Base-by-base conservation (phyloP, 2,329 filamentous ascomycete genomes). In the Pyricularia sp. region DNA sequence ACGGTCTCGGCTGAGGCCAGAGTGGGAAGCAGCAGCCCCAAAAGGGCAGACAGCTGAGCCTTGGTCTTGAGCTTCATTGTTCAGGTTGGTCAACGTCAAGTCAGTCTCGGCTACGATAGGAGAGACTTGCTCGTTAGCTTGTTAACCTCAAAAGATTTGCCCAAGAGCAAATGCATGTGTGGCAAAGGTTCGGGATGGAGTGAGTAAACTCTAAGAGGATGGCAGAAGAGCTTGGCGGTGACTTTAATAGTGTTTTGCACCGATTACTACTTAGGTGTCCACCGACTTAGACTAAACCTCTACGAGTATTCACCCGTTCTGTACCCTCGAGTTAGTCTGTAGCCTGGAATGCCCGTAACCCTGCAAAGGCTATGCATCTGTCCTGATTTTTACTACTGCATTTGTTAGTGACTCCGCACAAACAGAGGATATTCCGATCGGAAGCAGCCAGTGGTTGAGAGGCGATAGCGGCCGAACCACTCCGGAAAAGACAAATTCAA, bases 1-100 rank as follows among this genome's bases (percentile, higher is more conserved):
- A 95, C 83, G 0, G 89, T 91, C 81, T 96, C 92, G 25, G 80
- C 80, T n/a, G 71, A 70, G 28, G 31, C 42, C 55, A 61, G 58
- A 9, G 33, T 36, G 5, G 58, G 55, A 31, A 59, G 42, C 17
- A 64, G 58, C 42, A 55, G 42, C 3, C 42, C 42, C 17, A 55
- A 3, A n/a, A 33, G 12, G 26, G 64, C 28, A 33, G 64, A 65
- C n/a, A 33, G n/a, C 28, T 31, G 28, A 14, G 61, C 23, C 59
- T 63, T 63, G 59, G 23, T 64, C 23, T 64, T 64, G 61, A 64
- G 61, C 25, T 64, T 12, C 61, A 64, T 64, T 17, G 61, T 31
- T 28, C 61, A 55, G 6, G 20, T 55, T n/a, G 14, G 20, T 55
- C 42, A 6, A n/a, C 20, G 20, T n/a, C 14, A 11, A n/a, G 17